Conservation (phyloP, 1,139 yeast species). For the Fermentozyma sake region DNA sequence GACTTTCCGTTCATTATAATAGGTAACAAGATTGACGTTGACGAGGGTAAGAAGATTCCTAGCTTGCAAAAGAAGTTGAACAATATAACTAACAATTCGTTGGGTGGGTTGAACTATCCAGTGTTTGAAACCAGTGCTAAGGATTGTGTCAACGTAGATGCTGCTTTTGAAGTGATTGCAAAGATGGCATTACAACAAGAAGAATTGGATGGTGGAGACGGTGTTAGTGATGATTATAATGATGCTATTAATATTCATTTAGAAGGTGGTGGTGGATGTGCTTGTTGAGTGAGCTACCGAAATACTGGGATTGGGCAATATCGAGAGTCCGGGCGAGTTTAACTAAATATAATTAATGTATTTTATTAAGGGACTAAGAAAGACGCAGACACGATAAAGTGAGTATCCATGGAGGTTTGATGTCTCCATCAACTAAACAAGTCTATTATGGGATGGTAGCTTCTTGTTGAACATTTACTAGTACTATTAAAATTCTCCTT, state of each 20-base stretch:
- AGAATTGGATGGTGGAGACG: slow-evolving; percentile 81
- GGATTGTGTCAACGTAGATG: slow-evolving; percentile 54
- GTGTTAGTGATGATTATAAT: slow-evolving; percentile 68
- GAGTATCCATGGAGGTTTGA: no score
- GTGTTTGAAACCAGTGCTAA: slow-evolving; percentile 50
- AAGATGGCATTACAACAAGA: slow-evolving; percentile 91
- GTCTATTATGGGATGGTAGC: no score
- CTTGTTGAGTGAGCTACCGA: slow-evolving; percentile 43
- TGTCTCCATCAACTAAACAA: no score
- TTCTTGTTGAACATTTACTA: no score
- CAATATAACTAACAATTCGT: slow-evolving; percentile 70
- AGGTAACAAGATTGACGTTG: slow-evolving; percentile 94
- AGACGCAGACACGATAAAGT: no score
- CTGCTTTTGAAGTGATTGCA: slow-evolving; percentile 94
- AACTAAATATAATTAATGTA: no score
- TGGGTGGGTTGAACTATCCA: slow-evolving; percentile 77
- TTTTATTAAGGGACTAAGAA: no score
- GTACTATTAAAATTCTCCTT: no score
- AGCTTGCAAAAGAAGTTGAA: slow-evolving; percentile 76
- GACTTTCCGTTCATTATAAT: slow-evolving; percentile 92
- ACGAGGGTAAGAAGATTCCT: slow-evolving; percentile 82
- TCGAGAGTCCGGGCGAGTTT: no score
- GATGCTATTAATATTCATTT: slow-evolving; percentile 94
- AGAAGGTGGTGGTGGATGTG: slow-evolving; percentile 76
- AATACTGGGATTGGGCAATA: not conserved